Conservation (phyloP, 352 stramenopile genomes). For the Phytophthora nicotianae region DNA sequence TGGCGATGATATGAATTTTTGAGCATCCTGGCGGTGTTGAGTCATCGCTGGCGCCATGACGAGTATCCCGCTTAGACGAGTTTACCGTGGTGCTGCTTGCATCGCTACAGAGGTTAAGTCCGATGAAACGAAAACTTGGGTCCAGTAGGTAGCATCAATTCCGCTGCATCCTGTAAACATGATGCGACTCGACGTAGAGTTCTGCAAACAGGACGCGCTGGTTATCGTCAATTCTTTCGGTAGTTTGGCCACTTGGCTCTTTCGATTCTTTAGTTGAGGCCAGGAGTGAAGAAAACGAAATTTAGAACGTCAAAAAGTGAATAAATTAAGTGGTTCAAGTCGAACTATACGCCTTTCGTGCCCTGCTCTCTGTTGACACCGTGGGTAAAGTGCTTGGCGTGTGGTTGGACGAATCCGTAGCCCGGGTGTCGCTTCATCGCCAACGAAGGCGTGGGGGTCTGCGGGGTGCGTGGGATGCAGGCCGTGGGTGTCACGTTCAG, state of each 20-base stretch:
- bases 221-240: slow-evolving; percentile 21
- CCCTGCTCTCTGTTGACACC: slow-evolving; percentile 24
- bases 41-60: slow-evolving; percentile 15
- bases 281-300: slow-evolving; percentile 1
- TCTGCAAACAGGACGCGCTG: slow-evolving; percentile 13
- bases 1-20: slow-evolving; percentile 14
- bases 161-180: slow-evolving; percentile 3
- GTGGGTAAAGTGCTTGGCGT: slow-evolving; percentile 27
- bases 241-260: slow-evolving; percentile 9
- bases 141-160: slow-evolving; percentile 13
- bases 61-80: slow-evolving; percentile 12
- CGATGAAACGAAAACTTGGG: slow-evolving; percentile 18
- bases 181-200: slow-evolving; percentile 2
- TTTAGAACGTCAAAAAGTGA: slow-evolving; percentile 27
- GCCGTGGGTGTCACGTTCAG: slow-evolving; percentile 36
- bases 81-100: not conserved
- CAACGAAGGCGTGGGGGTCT: slow-evolving; percentile 24
- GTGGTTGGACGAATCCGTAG: slow-evolving; percentile 13
- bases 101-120: slow-evolving; percentile 15
- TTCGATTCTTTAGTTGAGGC: slow-evolving; percentile 1
- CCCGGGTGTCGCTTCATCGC: slow-evolving; percentile 28
- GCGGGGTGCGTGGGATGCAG: slow-evolving; percentile 29
- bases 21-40: slow-evolving; percentile 10
- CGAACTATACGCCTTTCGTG: slow-evolving; percentile 26
- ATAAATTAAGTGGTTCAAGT: slow-evolving; percentile 40